These are phyloP conservation scores for Geotrichum europaeum DNA, from an alignment of 1,139 yeast genomes.

Conservation along the genomic window DNA sequence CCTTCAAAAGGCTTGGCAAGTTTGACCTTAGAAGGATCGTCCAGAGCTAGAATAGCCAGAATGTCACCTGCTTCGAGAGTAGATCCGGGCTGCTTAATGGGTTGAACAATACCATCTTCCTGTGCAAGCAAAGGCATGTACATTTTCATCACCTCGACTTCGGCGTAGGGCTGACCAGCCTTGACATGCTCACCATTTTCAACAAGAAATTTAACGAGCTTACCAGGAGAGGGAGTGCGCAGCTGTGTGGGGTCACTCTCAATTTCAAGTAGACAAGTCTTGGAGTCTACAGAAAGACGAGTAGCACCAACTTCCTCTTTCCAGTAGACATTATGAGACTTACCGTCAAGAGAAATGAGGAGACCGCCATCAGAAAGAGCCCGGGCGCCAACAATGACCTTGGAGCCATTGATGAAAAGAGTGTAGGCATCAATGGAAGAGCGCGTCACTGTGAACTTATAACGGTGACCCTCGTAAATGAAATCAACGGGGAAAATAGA, in stretches of 20 bases:
- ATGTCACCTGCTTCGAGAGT: slow-evolving; percentile 95
- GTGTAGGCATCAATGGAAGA: slow-evolving; percentile 84
- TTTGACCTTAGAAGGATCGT: slow-evolving; percentile 94
- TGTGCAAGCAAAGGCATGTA: slow-evolving; percentile 52
- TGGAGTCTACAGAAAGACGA: slow-evolving; percentile 90
- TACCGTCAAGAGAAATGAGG: slow-evolving; percentile 81
- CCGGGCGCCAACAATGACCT: slow-evolving; percentile 80
- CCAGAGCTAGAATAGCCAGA: slow-evolving; percentile 85
- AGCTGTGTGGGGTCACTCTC: slow-evolving; percentile 98
- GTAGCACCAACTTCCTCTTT: slow-evolving; percentile 96
- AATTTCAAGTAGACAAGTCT: slow-evolving; percentile 85
- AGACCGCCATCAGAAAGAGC: slow-evolving; percentile 91
- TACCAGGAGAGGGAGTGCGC: slow-evolving; percentile 98
- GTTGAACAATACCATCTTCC: slow-evolving; percentile 88
- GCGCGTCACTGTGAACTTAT: slow-evolving; percentile 91
- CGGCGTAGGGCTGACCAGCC: slow-evolving; percentile 94
- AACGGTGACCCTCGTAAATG: slow-evolving; percentile 88
- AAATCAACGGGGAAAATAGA: slow-evolving; percentile 91
- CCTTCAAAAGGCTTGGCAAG: slow-evolving; percentile 96
- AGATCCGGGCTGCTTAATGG: slow-evolving; percentile 95
- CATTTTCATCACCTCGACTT: slow-evolving; percentile 99
- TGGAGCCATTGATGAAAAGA: slow-evolving; percentile 86
- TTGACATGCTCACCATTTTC: slow-evolving; percentile 91
- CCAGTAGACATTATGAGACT: slow-evolving; percentile 93
- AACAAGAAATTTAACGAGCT: slow-evolving; percentile 84